Evolutionary conservation across 164 flowering plant species (phyloP).

Genomic region (Tetrastigma voinierianum): DNA sequence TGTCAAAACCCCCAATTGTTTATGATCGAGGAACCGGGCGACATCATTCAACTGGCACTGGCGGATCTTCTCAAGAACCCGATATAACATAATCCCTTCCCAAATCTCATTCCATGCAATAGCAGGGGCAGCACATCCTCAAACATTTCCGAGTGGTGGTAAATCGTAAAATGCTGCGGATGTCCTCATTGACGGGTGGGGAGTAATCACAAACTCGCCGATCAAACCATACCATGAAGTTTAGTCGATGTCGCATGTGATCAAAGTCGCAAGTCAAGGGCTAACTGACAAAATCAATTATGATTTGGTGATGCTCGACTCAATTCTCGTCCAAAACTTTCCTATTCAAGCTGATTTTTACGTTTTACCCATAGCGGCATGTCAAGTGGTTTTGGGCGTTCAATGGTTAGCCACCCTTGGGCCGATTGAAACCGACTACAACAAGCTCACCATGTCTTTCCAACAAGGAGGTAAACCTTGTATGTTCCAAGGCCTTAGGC

Average conservation of each 20-base stretch:
- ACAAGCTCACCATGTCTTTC: neutral
- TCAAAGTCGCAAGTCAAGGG: neutral
- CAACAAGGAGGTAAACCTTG: neutral
- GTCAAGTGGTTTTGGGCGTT: neutral
- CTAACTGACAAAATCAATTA: neutral
- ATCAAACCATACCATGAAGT: too few relatives aligned
- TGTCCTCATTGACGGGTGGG: neutral
- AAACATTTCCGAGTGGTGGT: neutral
- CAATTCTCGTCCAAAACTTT: neutral
- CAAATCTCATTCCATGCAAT: neutral
- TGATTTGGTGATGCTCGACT: neutral
- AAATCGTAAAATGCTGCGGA: neutral
- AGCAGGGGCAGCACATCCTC: neutral
- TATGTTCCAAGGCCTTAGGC: neutral
- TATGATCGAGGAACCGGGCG: neutral
- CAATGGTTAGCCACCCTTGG: neutral
- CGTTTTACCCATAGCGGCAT: too few relatives aligned
- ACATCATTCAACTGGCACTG: neutral
- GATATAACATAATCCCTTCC: neutral
- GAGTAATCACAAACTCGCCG: neutral
- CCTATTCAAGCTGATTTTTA: neutral
- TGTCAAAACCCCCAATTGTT: too few relatives aligned
- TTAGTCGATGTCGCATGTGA: too few relatives aligned
- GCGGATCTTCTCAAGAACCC: neutral
- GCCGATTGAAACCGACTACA: neutral